phyloP scores from a whole-genome alignment of 2,329 filamentous ascomycete genomes.

The Nigrospora sphaerica region DNA sequence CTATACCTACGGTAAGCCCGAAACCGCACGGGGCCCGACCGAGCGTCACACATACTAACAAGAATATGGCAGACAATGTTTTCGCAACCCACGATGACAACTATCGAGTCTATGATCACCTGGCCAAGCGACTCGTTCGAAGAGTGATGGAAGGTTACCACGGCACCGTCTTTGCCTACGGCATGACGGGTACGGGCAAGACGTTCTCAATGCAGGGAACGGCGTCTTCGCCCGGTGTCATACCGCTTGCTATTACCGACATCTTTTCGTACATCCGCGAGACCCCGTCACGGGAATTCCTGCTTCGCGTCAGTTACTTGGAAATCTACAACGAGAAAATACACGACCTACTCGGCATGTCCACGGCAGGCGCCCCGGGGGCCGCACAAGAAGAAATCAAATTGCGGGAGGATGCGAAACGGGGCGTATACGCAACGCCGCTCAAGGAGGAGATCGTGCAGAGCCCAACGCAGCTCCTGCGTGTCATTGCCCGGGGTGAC shows the following conservation, averaged over 20 bases:
- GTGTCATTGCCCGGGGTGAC: slow-evolving; percentile 92
- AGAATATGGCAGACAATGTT: slow-evolving; percentile 68
- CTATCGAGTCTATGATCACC: slow-evolving; percentile 87
- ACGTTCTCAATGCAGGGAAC: slow-evolving; percentile 99
- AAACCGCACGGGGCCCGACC: neutral
- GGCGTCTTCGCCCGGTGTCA: slow-evolving; percentile 89
- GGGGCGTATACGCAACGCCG: slow-evolving; percentile 92
- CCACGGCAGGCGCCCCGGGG: slow-evolving; percentile 49
- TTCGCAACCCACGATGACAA: slow-evolving; percentile 94
- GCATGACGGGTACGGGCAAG: slow-evolving; percentile 98
- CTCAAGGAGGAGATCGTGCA: slow-evolving; percentile 98
- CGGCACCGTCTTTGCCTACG: slow-evolving; percentile 96
- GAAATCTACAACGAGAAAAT: slow-evolving; percentile 99
- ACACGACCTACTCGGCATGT: slow-evolving; percentile 80
- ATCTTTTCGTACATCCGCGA: slow-evolving; percentile 99
- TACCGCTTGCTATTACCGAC: slow-evolving; percentile 93
- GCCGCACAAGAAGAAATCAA: slow-evolving; percentile 85
- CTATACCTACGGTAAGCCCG: slow-evolving; percentile 73
- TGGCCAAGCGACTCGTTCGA: slow-evolving; percentile 86
- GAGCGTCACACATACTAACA: slow-evolving; percentile 7
- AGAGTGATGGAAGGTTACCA: slow-evolving; percentile 99
- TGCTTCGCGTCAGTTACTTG: slow-evolving; percentile 92
- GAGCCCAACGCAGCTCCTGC: slow-evolving; percentile 87
- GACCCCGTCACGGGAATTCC: slow-evolving; percentile 87
- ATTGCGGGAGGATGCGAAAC: slow-evolving; percentile 88